Base-by-base conservation (phyloP, 2,329 filamentous ascomycete genomes). In the Macrophomina tecta region DNA sequence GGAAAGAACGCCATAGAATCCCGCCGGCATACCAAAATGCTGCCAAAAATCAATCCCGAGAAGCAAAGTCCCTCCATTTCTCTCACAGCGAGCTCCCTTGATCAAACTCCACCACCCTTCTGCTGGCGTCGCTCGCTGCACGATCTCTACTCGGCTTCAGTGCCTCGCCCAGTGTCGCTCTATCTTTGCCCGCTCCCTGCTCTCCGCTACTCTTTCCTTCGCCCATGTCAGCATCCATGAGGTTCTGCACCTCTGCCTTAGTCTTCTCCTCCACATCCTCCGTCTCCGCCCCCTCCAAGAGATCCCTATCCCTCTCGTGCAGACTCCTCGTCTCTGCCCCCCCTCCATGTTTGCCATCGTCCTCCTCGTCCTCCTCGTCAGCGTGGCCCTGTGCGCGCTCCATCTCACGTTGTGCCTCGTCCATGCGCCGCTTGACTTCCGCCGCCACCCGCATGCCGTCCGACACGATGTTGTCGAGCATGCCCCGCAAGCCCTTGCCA, bases 361-460 rank as follows among this genome's bases (percentile, higher is more conserved):
- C 90, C 0, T 88, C 87, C 1, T 89, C 88, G 0, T 92, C 90
- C 0, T 93, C 90, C 0, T 89, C 86, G 0, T 86, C 86, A 69
- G 82, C 83, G 73, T 90, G 83, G 42, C 76, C 77, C 2, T 70
- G 72, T 7, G 73, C 73, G 52, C 86, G 81, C 1, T 97, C 94
- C 70, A 97, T 82, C 75, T 98, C 94, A 72, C 89, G 90, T 79
- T 97, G 94, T 3, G 94, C 94, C 76, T 99, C 95, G 69, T 99
- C 94, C 90, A 98, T 97, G 52, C 94, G 86, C 73, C 94, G 88
- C 71, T 91, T 86, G 62, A 99, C 94, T 78, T 99, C 95, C 0
- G 91, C 92, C 0, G 95, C 95, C 67, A 98, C 94, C 40, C 94
- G 90, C 89, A 98, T 97, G 49, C 95, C 95, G 76, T 99, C 95